These are phyloP conservation scores for Podaxis rugospora DNA, from an alignment of 768 basidiomycete species.

Conservation along the genomic window DNA sequence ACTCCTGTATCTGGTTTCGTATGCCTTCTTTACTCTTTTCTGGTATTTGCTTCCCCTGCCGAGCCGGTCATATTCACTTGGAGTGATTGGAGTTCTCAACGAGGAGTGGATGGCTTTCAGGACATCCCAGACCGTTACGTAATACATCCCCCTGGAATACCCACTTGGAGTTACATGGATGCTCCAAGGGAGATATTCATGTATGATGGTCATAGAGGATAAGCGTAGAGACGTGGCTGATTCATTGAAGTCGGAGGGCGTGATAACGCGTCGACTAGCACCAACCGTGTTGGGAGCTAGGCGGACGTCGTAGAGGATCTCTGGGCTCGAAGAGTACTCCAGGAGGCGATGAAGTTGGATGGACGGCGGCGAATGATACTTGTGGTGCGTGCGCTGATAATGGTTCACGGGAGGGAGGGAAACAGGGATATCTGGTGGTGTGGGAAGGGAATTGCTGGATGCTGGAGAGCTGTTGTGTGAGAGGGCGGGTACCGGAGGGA, in stretches of 20 bases:
- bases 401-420: background rate
- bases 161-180: constrained; percentile 3
- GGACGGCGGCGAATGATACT: background rate
- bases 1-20: background rate
- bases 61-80: background rate
- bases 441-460: constrained; percentile 3
- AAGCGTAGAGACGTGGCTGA: background rate
- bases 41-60: background rate
- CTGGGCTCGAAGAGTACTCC: background rate
- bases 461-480: background rate
- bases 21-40: constrained; percentile 3
- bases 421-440: background rate
- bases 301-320: constrained; percentile 6
- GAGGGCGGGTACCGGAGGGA: background rate
- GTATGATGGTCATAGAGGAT: background rate
- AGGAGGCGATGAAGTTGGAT: constrained; percentile 2
- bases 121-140: constrained; percentile 9
- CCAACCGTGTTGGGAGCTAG: background rate
- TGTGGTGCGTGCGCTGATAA: background rate
- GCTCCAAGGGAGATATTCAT: constrained; percentile 7
- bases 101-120: constrained; percentile 1
- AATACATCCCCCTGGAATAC: constrained; percentile 1
- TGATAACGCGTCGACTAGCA: background rate
- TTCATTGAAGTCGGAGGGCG: background rate
- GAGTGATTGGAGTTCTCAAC: background rate